phyloP scores from a whole-genome alignment of 306 rosid genomes.

The Casuarina glauca region DNA sequence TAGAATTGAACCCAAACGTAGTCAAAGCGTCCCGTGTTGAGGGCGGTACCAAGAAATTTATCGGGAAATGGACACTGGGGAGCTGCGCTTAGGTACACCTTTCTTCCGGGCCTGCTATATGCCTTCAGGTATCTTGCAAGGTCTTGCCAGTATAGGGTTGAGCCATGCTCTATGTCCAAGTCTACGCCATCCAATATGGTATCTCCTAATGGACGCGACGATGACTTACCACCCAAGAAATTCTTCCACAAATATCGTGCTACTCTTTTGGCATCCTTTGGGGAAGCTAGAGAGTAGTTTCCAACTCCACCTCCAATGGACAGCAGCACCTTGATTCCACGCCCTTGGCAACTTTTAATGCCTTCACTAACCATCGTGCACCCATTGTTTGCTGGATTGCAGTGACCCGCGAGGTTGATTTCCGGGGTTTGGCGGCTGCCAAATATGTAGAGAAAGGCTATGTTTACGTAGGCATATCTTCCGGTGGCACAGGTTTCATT shows the following conservation, averaged over 20 bases:
- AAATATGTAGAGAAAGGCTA: constrained; percentile 41
- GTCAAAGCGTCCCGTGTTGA: constrained; percentile 42
- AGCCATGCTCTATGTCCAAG: constrained; percentile 42
- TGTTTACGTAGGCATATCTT: constrained; percentile 37
- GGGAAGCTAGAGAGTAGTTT: constrained; percentile 42
- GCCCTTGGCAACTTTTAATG: constrained; percentile 42
- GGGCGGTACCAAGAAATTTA: constrained; percentile 18
- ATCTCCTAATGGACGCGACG: constrained; percentile 46
- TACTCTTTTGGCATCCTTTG: constrained; percentile 37
- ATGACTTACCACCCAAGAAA: constrained; percentile 47
- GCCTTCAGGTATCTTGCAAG: constrained; percentile 38
- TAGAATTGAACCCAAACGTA: constrained; percentile 65
- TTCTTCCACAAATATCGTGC: constrained; percentile 53
- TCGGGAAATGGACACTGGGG: constrained; percentile 64
- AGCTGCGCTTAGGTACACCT: constrained; percentile 47
- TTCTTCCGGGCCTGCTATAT: constrained; percentile 13
- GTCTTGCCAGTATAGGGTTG: constrained; percentile 19
- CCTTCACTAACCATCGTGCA: constrained; percentile 29
- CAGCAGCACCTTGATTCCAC: constrained; percentile 53
- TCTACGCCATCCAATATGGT: constrained; percentile 58
- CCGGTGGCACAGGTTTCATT: constrained; percentile 49
- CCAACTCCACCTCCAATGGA: constrained; percentile 51
- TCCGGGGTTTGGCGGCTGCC: constrained; percentile 36
- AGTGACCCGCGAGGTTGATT: constrained; percentile 49
- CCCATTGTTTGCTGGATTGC: constrained; percentile 35